Percentiles rank a stretch among this genome's conserved stretches.
These are phyloP conservation scores for Trypanosomatidae sp. DNA, from an alignment of 208 protist genomes.

Conservation along the genomic window DNA sequence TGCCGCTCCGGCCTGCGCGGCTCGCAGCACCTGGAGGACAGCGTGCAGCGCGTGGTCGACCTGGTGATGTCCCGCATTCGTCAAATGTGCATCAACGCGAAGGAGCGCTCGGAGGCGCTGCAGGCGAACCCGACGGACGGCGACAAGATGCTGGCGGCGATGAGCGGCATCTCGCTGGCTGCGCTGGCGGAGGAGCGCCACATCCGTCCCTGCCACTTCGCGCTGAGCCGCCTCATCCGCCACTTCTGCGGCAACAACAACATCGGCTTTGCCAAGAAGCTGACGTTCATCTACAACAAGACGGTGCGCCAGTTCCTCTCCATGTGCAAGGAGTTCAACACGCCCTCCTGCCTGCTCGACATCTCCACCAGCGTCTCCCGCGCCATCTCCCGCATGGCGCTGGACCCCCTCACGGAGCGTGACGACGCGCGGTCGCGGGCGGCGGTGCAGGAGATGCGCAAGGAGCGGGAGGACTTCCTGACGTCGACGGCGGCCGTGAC, in stretches of 20 bases:
- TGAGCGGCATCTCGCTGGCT: slow-evolving; percentile 53
- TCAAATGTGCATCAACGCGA: slow-evolving; percentile 35
- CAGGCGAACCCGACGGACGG: slow-evolving; percentile 31
- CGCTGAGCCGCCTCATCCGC: slow-evolving; percentile 31
- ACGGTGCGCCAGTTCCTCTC: slow-evolving; percentile 50
- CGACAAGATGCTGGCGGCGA: slow-evolving; percentile 52
- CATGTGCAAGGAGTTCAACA: slow-evolving; percentile 56
- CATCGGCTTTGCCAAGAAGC: slow-evolving; percentile 59
- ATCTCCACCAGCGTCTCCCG: slow-evolving; percentile 35
- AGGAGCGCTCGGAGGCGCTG: slow-evolving; percentile 28
- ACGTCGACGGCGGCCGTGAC: slow-evolving; percentile 32
- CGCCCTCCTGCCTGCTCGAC: slow-evolving; percentile 43
- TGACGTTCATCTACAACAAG: slow-evolving; percentile 70
- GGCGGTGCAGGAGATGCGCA: slow-evolving; percentile 31
- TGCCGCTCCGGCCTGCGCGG: slow-evolving; percentile 42
- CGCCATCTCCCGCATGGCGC: slow-evolving; percentile 46
- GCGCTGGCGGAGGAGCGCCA: slow-evolving; percentile 52
- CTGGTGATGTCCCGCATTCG: slow-evolving; percentile 46
- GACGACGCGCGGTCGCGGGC: slow-evolving; percentile 22
- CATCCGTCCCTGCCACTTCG: slow-evolving; percentile 45
- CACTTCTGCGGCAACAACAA: slow-evolving; percentile 55
- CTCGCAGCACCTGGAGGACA: slow-evolving; percentile 56
- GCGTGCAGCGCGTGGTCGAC: slow-evolving; percentile 47
- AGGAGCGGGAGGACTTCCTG: slow-evolving; percentile 59
- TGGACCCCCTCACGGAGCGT: slow-evolving; percentile 31